Evolutionary conservation across 202 grass and related monocot species (phyloP), one percentile per base, ranked within the genome.

Genomic region (Carex arenaria): DNA sequence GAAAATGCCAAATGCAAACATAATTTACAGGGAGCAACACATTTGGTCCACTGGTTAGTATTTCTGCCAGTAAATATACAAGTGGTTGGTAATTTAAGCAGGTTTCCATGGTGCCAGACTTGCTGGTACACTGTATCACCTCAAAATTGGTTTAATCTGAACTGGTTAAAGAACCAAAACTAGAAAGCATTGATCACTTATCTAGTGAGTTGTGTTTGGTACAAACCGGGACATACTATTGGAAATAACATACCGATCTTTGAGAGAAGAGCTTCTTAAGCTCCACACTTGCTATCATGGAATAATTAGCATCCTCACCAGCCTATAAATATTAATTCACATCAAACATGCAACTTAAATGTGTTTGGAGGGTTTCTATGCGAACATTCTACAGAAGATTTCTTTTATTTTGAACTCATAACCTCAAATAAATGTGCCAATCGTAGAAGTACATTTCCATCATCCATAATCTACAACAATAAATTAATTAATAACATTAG

Each of bases 361-460:
- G 80, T 42, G 28, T 7, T 61, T 10, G 32, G 15, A 23, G 72
- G 23, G 72, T 2, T 67, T 12, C 4, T 7, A 43, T 79, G 20
- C 30, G 79, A 61, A 70, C 65, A 82, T 83, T 57, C 54, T 34
- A 34, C 66, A 32, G 22, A 72, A 10, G 7, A 67, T 52, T 42
- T 69, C 22, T 59, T 57, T 72, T 56, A 82, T 36, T 43, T 70
- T 74, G 57, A 67, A 68, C 31, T 49, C 30, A 20, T 67, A 85
- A 97, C 92, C 92, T 97, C 67, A 85, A 94, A 97, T 20, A 97
- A 82, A 86, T 97, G 94, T 32, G 90, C 92, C 87, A 94, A 66
- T 3, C 94, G 85, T 9, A 97, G 78, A 70, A 97, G 89, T 79
- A 84, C 78, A 55, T 88, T 91, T 64, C 85, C 94, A 87, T 97